Evolutionary conservation across 2,329 filamentous ascomycete species (phyloP).

Genomic region (Nectriaceae sp.): DNA sequence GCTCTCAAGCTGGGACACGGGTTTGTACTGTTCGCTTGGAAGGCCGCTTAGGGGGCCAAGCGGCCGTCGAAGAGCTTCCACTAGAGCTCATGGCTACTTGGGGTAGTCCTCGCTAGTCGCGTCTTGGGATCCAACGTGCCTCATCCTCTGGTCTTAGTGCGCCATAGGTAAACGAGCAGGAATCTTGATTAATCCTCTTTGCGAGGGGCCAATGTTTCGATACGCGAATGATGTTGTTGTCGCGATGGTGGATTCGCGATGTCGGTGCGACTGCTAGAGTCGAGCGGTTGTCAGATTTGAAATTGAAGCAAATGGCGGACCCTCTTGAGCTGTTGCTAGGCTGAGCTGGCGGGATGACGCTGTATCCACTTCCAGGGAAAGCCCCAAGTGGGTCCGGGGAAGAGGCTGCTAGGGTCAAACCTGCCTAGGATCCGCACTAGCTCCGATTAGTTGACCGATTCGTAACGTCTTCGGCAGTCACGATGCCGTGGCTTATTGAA

Average conservation of each 20-base stretch:
- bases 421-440: not conserved
- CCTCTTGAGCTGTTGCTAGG: not conserved
- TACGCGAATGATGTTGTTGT: not conserved
- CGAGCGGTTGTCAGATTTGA: not conserved
- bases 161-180: conserved; percentile 12
- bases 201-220: too few species aligned
- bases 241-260: not conserved
- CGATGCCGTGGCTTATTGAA: too few species aligned
- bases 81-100: conserved; percentile 46
- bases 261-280: not conserved
- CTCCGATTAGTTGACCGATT: too few species aligned
- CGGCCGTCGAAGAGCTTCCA: conserved; percentile 32
- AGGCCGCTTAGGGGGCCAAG: conserved; percentile 45
- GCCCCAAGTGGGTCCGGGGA: not conserved
- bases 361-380: not conserved
- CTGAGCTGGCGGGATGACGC: not conserved
- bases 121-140: conserved; percentile 19
- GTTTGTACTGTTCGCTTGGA: conserved; percentile 48
- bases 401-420: not conserved
- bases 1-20: conserved; percentile 10
- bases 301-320: not conserved
- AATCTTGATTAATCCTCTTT: too few species aligned
- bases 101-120: conserved; percentile 27
- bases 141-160: conserved; percentile 25
- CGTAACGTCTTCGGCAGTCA: too few species aligned